Base-by-base conservation (phyloP, 2,329 filamentous ascomycete species). In the Macrophomina tecta region DNA sequence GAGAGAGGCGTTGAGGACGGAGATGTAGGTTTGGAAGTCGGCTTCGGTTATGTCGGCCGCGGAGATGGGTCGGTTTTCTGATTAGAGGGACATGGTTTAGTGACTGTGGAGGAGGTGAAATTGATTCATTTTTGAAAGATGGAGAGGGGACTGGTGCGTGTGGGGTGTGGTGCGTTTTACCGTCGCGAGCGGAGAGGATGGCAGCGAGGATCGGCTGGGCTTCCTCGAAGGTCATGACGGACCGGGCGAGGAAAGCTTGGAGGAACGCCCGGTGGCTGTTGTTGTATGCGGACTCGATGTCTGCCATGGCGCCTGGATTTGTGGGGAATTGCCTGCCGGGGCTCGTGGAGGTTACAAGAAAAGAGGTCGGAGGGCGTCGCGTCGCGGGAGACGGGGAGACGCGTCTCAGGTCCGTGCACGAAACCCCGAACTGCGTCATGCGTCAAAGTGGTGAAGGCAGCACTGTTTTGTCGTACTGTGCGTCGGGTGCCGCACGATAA, bases 241-340 rank as follows among this genome's bases (percentile, higher is more conserved):
- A 91, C 60, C 90, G 89, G 3, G 91, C 88, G 78, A 97, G 85
- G 71, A 99, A 89, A 58, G 92, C 91, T 79, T 99, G 95, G 0
- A 98, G 84, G 75, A 99, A 97, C 8, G 94, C 94, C 67, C 93
- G 90, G 77, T 97, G 91, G 69, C 85, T 85, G 75, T 96, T 83
- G 72, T 84, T 81, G 73, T 89, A 89, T 7, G 42, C 23, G 5
- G 38, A 30, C 23, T 16, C 49, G 40, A 64, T 48, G 18, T 48
- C 38, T 40, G 30, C 62, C 67, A 67, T 67, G 32, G 12, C 34
- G 62, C 14, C 14, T 30, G 49, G 34, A 30, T 16, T 28, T 18
- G 45, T 8, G n/a, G 23, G 12, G 16, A 28, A 40, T 23, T 28
- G 58, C n/a, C 28, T 18, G 58, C 23, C 23, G 30, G 16, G 45